Percentiles rank a stretch among this genome's conserved stretches.
These are phyloP conservation scores for Penicillium maclennaniae DNA, from an alignment of 495 filamentous ascomycete genomes.

Conservation along the genomic window DNA sequence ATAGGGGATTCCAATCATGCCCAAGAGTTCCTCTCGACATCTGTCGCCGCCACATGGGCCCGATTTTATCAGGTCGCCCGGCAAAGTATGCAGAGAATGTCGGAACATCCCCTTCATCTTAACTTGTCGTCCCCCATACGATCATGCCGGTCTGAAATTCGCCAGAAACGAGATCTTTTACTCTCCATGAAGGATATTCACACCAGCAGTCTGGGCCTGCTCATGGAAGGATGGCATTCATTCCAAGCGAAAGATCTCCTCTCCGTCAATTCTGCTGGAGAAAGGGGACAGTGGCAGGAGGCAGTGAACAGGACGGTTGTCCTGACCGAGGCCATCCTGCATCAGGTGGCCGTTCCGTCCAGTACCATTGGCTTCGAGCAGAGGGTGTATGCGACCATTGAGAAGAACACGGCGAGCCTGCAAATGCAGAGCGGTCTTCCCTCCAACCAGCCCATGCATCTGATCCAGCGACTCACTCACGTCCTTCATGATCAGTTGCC, in stretches of 20 bases:
- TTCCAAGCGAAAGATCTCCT: constrained; percentile 48
- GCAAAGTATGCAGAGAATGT: constrained; percentile 62
- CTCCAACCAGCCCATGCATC: constrained; percentile 36
- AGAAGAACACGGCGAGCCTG: constrained; percentile 53
- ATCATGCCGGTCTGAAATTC: constrained; percentile 63
- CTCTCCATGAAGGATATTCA: constrained; percentile 67
- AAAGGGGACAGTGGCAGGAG: constrained; percentile 63
- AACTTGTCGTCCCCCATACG: constrained; percentile 67
- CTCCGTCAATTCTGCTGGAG: constrained; percentile 23
- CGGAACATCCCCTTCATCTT: constrained; percentile 52
- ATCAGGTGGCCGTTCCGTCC: constrained; percentile 35
- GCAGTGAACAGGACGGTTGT: constrained; percentile 67
- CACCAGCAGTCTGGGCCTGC: constrained; percentile 79
- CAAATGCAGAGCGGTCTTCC: constrained; percentile 23
- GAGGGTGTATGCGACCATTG: constrained; percentile 59
- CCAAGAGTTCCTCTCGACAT: neutral
- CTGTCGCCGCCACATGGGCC: constrained; percentile 48
- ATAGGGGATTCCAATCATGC: constrained; percentile 46
- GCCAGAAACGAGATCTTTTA: constrained; percentile 63
- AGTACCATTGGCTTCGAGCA: constrained; percentile 69
- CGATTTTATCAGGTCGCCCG: constrained; percentile 79
- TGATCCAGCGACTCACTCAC: constrained; percentile 63
- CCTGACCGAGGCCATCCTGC: constrained; percentile 78
- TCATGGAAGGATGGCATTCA: constrained; percentile 75
- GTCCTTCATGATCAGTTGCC: constrained; percentile 61